phyloP scores from a whole-genome alignment of 2,329 filamentous ascomycete genomes.

The Beauveria pseudobassiana region DNA sequence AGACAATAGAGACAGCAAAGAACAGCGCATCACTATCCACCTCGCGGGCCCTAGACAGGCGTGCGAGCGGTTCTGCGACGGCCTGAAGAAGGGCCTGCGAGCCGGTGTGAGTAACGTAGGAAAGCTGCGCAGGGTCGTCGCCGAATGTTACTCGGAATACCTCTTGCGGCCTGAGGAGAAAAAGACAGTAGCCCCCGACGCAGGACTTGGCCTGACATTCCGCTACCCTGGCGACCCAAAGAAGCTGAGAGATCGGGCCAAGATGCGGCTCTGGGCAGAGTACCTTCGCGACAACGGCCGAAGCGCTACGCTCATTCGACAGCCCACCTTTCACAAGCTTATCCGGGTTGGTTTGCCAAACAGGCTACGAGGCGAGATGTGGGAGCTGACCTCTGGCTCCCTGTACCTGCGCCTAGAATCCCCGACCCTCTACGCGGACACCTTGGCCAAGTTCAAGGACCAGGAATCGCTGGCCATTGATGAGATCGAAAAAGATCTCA shows the following conservation, averaged over 20 bases:
- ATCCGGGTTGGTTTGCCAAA: conserved; percentile 94
- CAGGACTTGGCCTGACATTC: conserved; percentile 85
- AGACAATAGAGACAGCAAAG: conserved; percentile 39
- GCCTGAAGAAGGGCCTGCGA: conserved; percentile 80
- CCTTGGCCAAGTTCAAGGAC: conserved; percentile 73
- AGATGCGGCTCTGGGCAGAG: conserved; percentile 96
- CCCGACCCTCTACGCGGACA: conserved; percentile 77
- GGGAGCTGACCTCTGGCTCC: conserved; percentile 90
- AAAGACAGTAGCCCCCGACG: conserved; percentile 62
- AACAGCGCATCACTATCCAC: conserved; percentile 87
- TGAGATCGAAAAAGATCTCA: conserved; percentile 97
- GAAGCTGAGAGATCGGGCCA: conserved; percentile 88
- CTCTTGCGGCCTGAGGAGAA: conserved; percentile 56
- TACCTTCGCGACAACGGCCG: conserved; percentile 93
- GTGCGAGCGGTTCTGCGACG: conserved; percentile 94
- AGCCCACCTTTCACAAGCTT: conserved; percentile 95
- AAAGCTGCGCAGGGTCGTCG: conserved; percentile 71
- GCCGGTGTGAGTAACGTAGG: conserved; percentile 83
- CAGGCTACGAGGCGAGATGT: conserved; percentile 84
- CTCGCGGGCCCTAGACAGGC: conserved; percentile 80
- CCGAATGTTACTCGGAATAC: conserved; percentile 89
- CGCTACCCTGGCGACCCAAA: conserved; percentile 91
- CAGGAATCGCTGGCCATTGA: conserved; percentile 91
- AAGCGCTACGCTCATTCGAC: conserved; percentile 84
- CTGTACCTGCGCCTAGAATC: conserved; percentile 82